These are phyloP conservation scores for Casaregolazyma lundiana DNA, from an alignment of 1,139 yeast species.

Conservation along the genomic window DNA sequence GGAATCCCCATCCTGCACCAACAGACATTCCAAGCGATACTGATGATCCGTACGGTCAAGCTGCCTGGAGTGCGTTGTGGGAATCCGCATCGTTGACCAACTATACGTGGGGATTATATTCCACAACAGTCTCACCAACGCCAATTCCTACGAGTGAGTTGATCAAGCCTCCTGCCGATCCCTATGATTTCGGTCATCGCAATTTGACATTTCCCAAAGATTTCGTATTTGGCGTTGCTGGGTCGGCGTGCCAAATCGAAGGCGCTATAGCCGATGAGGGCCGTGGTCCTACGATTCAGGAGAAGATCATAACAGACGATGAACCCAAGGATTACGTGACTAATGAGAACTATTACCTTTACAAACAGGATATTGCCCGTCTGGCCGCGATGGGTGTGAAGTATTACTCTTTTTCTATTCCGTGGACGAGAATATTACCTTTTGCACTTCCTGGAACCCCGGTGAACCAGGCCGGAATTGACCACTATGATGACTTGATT, in stretches of 20 bases:
- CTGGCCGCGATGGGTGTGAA: constrained; percentile 12
- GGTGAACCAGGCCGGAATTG: constrained; percentile 33
- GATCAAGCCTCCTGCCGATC: too few species aligned
- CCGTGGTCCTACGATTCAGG: constrained; percentile 32
- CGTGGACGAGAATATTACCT: constrained; percentile 23
- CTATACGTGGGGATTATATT: too few species aligned
- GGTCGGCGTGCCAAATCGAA: constrained; percentile 31
- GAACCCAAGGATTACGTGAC: too few species aligned
- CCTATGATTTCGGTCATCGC: too few species aligned
- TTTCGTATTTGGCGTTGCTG: constrained; percentile 22
- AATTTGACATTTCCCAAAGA: too few species aligned
- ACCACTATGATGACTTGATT: constrained; percentile 35
- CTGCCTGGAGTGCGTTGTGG: too few species aligned
- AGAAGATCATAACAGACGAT: constrained; percentile 23
- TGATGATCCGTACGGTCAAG: too few species aligned
- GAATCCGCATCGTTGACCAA: too few species aligned
- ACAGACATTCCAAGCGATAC: too few species aligned
- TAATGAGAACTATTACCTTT: constrained; percentile 13
- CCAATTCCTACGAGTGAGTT: too few species aligned
- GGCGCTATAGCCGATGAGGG: constrained; percentile 37
- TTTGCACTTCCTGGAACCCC: constrained; percentile 33
- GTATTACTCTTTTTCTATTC: constrained; percentile 11
- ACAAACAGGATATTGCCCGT: constrained; percentile 12
- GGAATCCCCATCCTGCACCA: too few species aligned
- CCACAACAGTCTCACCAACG: too few species aligned